Evolutionary conservation across 2,329 filamentous ascomycete species (phyloP).

Genomic region (Claviceps sp.): DNA sequence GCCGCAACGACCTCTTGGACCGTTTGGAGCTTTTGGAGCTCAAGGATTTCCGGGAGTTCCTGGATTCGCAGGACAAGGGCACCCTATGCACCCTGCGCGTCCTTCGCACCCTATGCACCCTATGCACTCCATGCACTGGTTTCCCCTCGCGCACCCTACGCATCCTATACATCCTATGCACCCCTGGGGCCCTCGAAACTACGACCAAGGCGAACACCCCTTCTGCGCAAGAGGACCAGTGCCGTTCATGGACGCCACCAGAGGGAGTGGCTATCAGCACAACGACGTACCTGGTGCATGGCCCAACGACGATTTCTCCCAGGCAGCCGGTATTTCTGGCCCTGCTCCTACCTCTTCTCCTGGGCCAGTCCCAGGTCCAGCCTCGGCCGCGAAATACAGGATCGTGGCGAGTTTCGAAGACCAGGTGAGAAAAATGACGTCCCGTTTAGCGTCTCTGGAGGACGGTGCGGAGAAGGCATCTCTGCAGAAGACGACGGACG

Average conservation of each 20-base stretch:
- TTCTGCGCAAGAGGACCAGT: conserved; percentile 6
- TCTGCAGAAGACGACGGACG: conserved; percentile 23
- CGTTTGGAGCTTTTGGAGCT: not conserved
- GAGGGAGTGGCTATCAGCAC: not conserved
- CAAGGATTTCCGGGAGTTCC: not conserved
- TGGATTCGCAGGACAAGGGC: too few species aligned
- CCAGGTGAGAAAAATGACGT: conserved; percentile 18
- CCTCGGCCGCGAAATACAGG: conserved; percentile 23
- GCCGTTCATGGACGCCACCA: not conserved
- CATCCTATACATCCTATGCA: too few species aligned
- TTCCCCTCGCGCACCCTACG: too few species aligned
- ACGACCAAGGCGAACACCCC: not conserved
- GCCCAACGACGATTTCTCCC: conserved; percentile 16
- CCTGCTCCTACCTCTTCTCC: not conserved
- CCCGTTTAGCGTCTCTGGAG: conserved; percentile 12
- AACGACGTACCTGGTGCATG: conserved; percentile 18
- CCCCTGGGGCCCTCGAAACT: not conserved
- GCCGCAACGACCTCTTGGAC: too few species aligned
- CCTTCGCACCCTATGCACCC: too few species aligned
- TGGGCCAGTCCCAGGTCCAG: conserved; percentile 11
- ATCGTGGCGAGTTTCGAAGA: conserved; percentile 21
- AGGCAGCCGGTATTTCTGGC: too few species aligned
- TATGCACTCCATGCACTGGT: too few species aligned
- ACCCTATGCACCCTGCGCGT: too few species aligned
- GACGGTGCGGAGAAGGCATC: conserved; percentile 11